Base-by-base conservation (phyloP, 345 rosid species). In the Euphorbia lathyris region DNA sequence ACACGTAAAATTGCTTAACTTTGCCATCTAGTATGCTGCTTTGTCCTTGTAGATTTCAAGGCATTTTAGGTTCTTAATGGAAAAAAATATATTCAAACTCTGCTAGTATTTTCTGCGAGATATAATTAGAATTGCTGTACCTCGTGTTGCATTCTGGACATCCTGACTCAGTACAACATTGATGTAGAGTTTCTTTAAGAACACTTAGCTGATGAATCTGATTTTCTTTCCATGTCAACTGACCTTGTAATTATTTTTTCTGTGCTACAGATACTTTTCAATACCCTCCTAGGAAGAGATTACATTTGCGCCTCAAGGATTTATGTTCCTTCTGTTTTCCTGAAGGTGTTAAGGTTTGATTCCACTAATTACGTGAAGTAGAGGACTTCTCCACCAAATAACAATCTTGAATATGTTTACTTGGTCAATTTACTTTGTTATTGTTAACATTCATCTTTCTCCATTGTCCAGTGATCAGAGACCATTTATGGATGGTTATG, bases 281-380 rank as follows among this genome's bases (percentile, higher is more conserved):
- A 77, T 91, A 94, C 67, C 98, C 98, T 79, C 98, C 87, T 68
- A 92, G 95, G 77, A 91, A 88, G 83, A 87, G 78, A 81, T 79
- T 91, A 70, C 79, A 85, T 42, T 79, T 90, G 86, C 96, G 93
- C 29, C 68, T 69, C 63, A 91, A 87, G 86, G 98, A 94, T 84
- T 83, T 94, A 74, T 87, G 92, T 63, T 77, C 96, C 65, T 94
- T 91, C 78, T 94, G 98, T 76, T 94, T 94, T 76, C 98, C 98
- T 76, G 93, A 82, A 78, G 97, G 97, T 73, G 88, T 91, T 78
- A 84, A 91, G 97, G 97, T 94, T 69, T 20, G 80, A 45, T 45
- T 67, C 9, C 16, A 30, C 22, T 16, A 3, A 63, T n/a, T 50
- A 34, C 11, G 20, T 50, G 16, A n/a, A 11, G 40, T 10, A 74